phyloP scores from a whole-genome alignment of 495 filamentous ascomycete species.

The Penicillium dipodomyicola region DNA sequence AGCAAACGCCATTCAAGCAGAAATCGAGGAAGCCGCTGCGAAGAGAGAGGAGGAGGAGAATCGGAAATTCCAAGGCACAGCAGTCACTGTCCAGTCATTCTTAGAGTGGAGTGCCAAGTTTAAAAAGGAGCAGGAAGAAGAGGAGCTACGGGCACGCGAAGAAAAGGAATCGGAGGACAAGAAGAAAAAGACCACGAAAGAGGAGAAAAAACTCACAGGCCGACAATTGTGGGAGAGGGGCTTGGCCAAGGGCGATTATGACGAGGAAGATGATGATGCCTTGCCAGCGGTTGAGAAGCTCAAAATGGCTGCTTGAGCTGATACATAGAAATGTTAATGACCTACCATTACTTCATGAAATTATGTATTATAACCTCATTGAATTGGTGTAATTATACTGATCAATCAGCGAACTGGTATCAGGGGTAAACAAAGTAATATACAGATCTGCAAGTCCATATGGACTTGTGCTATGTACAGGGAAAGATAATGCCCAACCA shows the following conservation, averaged over 20 bases:
- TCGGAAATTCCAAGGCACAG: slow-evolving; percentile 89
- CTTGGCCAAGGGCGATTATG: slow-evolving; percentile 71
- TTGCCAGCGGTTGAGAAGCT: slow-evolving; percentile 63
- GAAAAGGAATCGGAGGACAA: slow-evolving; percentile 75
- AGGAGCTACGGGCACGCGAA: slow-evolving; percentile 58
- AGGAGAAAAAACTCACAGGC: slow-evolving; percentile 71
- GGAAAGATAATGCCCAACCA: neutral
- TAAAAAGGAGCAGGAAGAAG: slow-evolving; percentile 71
- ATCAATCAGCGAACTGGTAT: neutral
- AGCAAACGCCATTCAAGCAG: slow-evolving; percentile 56
- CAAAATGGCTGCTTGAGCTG: slow-evolving; percentile 55
- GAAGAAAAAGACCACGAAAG: slow-evolving; percentile 56
- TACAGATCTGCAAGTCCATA: slow-evolving; percentile 1
- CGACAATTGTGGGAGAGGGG: slow-evolving; percentile 83
- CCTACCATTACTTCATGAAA: slow-evolving; percentile 17
- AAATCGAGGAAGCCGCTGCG: slow-evolving; percentile 61
- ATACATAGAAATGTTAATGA: slow-evolving; percentile 19
- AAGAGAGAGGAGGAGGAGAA: slow-evolving; percentile 90
- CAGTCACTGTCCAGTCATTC: slow-evolving; percentile 82
- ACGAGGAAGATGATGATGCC: slow-evolving; percentile 59
- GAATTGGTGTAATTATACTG: slow-evolving; percentile 5
- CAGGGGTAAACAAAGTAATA: neutral
- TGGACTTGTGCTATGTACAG: slow-evolving; percentile 1
- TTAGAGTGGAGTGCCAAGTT: slow-evolving; percentile 79
- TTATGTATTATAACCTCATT: slow-evolving; percentile 10